phyloP scores from a whole-genome alignment of 305 asterid genomes.

The Rubia occidens region DNA sequence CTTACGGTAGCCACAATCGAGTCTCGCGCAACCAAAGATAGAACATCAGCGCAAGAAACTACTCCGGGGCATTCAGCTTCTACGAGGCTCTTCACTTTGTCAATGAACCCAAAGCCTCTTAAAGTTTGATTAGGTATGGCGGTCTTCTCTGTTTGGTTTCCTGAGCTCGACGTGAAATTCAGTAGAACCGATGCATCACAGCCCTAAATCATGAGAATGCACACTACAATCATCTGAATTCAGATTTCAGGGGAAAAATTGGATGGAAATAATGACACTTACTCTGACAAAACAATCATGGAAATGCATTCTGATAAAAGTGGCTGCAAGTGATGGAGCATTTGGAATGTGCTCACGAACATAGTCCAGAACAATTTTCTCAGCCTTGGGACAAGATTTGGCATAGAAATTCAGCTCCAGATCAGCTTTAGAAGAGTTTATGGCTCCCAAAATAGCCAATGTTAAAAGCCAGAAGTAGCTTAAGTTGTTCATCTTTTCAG shows the following conservation, averaged over 20 bases:
- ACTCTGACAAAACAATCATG: conserved; percentile 78
- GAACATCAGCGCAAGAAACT: conserved; percentile 63
- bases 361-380: conserved; percentile 38
- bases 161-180: conserved; percentile 47
- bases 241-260: not conserved
- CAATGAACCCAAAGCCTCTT: conserved; percentile 58
- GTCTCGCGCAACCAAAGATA: conserved; percentile 58
- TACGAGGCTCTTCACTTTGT: conserved; percentile 24
- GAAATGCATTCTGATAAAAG: conserved; percentile 58
- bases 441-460: conserved; percentile 18
- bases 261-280: conserved; percentile 14
- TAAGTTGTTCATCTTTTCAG: conserved; percentile 16
- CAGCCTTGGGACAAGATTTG: conserved; percentile 48
- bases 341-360: conserved; percentile 47
- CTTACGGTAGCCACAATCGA: conserved; percentile 52
- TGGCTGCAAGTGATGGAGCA: conserved; percentile 56
- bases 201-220: conserved; percentile 29
- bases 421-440: conserved; percentile 26
- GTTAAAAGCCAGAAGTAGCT: conserved; percentile 9
- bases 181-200: conserved; percentile 65
- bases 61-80: conserved; percentile 62
- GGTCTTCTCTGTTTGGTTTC: conserved; percentile 52
- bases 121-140: conserved; percentile 46
- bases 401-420: conserved; percentile 39
- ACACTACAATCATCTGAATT: not conserved